These are phyloP conservation scores for Yueomyces sp. DNA, from an alignment of 1,139 yeast species.

Conservation along the genomic window DNA sequence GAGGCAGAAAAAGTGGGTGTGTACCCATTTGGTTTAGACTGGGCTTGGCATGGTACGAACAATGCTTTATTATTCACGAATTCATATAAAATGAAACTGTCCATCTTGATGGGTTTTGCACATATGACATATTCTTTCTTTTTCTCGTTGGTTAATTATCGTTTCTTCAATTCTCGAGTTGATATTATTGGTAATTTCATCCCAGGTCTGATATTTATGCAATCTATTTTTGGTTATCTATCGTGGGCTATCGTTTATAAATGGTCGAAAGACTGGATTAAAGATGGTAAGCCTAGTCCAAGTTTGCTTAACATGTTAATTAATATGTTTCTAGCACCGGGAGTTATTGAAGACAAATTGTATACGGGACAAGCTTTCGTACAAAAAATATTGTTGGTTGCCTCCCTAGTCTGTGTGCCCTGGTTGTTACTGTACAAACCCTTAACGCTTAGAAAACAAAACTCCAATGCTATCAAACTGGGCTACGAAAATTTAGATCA, in stretches of 20 bases:
- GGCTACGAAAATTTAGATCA: slow-evolving; percentile 25
- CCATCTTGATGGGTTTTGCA: slow-evolving; percentile 84
- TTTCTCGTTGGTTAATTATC: slow-evolving; percentile 56
- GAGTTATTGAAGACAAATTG: slow-evolving; percentile 52
- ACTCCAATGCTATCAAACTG: slow-evolving; percentile 13
- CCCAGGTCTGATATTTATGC: slow-evolving; percentile 75
- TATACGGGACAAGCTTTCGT: slow-evolving; percentile 51
- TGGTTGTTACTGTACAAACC: slow-evolving; percentile 65
- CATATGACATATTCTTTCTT: slow-evolving; percentile 78
- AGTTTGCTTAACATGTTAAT: slow-evolving; percentile 72
- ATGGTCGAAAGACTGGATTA: slow-evolving; percentile 71
- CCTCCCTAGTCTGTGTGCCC: slow-evolving; percentile 67
- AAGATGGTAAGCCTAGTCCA: slow-evolving; percentile 59
- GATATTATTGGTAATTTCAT: slow-evolving; percentile 68
- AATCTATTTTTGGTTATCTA: slow-evolving; percentile 69
- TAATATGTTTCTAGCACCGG: slow-evolving; percentile 72
- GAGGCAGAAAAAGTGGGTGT: slow-evolving; percentile 53
- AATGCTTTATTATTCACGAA: slow-evolving; percentile 82
- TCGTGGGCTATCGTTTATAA: slow-evolving; percentile 62
- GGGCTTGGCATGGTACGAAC: slow-evolving; percentile 96
- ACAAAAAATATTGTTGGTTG: slow-evolving; percentile 44
- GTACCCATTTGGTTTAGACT: slow-evolving; percentile 80
- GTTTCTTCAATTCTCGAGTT: slow-evolving; percentile 43
- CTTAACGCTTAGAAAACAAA: slow-evolving; percentile 29
- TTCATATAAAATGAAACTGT: slow-evolving; percentile 92